Conservation (phyloP, 768 basidiomycete species). For the Crassisporium funariophilum region DNA sequence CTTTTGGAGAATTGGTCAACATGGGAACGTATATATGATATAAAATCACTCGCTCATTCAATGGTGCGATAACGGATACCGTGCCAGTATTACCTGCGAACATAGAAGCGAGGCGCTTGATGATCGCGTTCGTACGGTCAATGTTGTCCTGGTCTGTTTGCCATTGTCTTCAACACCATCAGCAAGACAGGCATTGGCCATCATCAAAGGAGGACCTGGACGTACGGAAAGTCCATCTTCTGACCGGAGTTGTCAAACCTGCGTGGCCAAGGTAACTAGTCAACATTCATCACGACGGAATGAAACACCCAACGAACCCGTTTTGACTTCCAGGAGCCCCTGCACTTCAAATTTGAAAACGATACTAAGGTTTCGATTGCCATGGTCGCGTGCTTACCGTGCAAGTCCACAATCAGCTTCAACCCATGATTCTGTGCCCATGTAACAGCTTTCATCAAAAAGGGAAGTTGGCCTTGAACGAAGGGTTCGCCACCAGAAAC, state of each 20-base stretch:
- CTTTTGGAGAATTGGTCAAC: slow-evolving; percentile 34
- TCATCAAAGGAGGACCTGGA: slow-evolving; percentile 3
- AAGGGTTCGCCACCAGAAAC: slow-evolving; percentile 77
- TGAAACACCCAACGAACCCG: slow-evolving; percentile 46
- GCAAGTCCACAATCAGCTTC: slow-evolving; percentile 82
- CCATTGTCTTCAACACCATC: slow-evolving; percentile 49
- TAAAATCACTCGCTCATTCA: slow-evolving; percentile 66
- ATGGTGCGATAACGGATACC: slow-evolving; percentile 69
- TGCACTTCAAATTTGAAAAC: slow-evolving; percentile 13
- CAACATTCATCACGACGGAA: slow-evolving; percentile 1
- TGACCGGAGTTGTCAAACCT: slow-evolving; percentile 87
- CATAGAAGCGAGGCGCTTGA: slow-evolving; percentile 61
- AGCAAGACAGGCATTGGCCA: not conserved
- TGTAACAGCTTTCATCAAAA: slow-evolving; percentile 61
- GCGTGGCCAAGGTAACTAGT: slow-evolving; percentile 8
- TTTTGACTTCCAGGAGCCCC: slow-evolving; percentile 86
- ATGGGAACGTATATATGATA: not conserved
- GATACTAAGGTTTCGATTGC: slow-evolving; percentile 8
- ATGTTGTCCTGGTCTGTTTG: slow-evolving; percentile 67
- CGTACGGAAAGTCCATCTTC: slow-evolving; percentile 54
- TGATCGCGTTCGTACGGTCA: slow-evolving; percentile 64
- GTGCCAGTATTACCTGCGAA: slow-evolving; percentile 54
- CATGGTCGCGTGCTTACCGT: slow-evolving; percentile 37
- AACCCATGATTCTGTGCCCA: slow-evolving; percentile 75
- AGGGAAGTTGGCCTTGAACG: slow-evolving; percentile 74